These are phyloP conservation scores for Vitis cinerea DNA, from an alignment of 164 flowering plant genomes.

Conservation along the genomic window DNA sequence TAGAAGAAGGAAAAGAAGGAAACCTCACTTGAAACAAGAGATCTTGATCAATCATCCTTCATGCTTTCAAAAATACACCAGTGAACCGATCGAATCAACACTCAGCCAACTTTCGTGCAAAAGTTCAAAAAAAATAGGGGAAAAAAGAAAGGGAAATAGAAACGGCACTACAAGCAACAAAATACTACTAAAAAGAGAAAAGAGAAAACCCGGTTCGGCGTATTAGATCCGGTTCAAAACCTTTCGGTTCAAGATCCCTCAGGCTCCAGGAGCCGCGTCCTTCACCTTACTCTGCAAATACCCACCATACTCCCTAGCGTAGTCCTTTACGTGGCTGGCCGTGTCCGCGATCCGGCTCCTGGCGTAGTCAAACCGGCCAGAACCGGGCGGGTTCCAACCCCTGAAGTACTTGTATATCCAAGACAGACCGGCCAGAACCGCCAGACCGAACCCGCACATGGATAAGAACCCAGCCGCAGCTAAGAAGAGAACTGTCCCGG, in stretches of 20 bases:
- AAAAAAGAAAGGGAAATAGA: too few relatives aligned
- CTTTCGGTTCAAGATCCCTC: conserved; percentile 11
- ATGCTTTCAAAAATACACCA: too few relatives aligned
- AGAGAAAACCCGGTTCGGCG: neutral
- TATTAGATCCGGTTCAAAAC: neutral
- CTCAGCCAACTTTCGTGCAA: too few relatives aligned
- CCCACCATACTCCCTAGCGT: conserved; percentile 85
- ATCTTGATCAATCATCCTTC: too few relatives aligned
- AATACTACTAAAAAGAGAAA: too few relatives aligned
- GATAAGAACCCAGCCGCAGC: conserved; percentile 40
- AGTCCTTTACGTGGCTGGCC: conserved; percentile 78
- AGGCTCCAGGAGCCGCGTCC: conserved; percentile 94
- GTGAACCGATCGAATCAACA: too few relatives aligned
- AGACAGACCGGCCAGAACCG: conserved; percentile 37
- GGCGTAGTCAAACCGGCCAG: conserved; percentile 68
- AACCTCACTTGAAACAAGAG: too few relatives aligned
- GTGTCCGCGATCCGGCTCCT: conserved; percentile 79
- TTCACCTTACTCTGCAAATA: conserved; percentile 69
- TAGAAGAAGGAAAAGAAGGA: too few relatives aligned
- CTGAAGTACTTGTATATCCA: conserved; percentile 70
- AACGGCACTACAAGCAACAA: too few relatives aligned
- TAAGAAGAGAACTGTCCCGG: conserved; percentile 44
- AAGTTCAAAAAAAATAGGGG: too few relatives aligned
- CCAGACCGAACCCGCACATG: conserved; percentile 45
- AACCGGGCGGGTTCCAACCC: conserved; percentile 64